These are phyloP conservation scores for Trichosporon sp. DNA, from an alignment of 1,284 basidiomycete species.

Conservation along the genomic window DNA sequence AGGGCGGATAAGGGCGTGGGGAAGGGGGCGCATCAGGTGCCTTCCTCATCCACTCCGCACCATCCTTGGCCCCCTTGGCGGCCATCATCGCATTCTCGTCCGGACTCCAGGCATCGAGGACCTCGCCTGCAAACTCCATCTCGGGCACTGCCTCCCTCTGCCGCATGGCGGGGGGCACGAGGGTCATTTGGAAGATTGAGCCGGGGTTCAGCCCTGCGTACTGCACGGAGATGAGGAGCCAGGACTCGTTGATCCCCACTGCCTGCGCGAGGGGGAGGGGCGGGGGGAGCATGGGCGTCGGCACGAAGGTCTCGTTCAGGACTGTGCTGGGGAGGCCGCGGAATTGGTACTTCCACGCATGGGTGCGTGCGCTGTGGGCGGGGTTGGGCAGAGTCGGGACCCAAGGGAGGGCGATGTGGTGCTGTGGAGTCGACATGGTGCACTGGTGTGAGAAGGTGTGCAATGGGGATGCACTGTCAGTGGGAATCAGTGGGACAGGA, in stretches of 20 bases:
- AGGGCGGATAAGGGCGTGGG: not conserved
- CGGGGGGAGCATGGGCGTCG: constrained; percentile 22
- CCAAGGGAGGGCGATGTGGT: constrained; percentile 4
- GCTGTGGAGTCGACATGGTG: not conserved
- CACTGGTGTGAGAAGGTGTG: not conserved
- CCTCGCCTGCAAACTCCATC: constrained; percentile 28
- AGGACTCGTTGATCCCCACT: constrained; percentile 19
- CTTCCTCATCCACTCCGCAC: not conserved
- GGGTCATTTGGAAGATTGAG: constrained; percentile 25
- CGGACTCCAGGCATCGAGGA: constrained; percentile 27
- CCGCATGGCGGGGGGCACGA: constrained; percentile 1
- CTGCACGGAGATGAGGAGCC: constrained; percentile 25
- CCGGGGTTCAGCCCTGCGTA: constrained; percentile 27
- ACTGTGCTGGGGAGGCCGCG: constrained; percentile 28
- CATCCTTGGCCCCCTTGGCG: not conserved
- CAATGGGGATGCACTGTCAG: not conserved
- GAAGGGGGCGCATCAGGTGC: not conserved
- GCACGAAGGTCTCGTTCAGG: not conserved
- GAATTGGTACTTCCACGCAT: not conserved
- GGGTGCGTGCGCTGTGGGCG: not conserved
- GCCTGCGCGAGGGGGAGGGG: constrained; percentile 21
- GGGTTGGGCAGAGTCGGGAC: not conserved
- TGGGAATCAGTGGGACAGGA: not conserved
- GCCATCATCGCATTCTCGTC: not conserved
- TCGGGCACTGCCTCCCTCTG: constrained; percentile 14